Conservation (phyloP, 2,329 filamentous ascomycete species). For the Fusarium sp. region DNA sequence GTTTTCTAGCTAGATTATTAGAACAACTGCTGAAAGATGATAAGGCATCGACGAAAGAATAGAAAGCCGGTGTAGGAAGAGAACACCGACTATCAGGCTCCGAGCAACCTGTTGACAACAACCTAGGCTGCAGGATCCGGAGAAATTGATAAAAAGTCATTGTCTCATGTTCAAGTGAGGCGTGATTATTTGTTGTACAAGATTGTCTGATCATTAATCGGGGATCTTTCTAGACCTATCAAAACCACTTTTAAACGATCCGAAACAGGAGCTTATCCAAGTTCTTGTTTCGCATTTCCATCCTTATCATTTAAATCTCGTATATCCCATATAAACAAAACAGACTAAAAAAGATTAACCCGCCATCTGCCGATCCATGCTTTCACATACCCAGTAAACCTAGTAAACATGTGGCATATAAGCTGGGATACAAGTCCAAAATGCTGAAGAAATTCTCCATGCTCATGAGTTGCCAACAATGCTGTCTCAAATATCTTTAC, state of each 20-base stretch:
- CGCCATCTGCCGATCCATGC: neutral
- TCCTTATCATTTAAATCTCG: neutral
- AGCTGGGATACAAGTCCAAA: neutral
- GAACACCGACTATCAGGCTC: rapidly evolving
- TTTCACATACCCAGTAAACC: neutral
- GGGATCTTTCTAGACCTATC: neutral
- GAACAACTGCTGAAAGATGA: neutral
- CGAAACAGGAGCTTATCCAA: neutral
- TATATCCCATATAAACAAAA: neutral
- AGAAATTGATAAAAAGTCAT: rapidly evolving
- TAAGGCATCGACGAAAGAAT: neutral
- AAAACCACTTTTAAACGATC: neutral
- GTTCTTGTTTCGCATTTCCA: neutral
- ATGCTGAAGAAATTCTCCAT: neutral
- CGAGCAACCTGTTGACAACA: too few species aligned
- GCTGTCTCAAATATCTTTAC: neutral
- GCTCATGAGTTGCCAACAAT: neutral
- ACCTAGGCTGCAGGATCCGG: rapidly evolving
- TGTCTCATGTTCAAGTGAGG: too few species aligned
- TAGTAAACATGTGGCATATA: neutral
- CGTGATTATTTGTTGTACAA: too few species aligned
- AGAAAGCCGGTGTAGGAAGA: neutral
- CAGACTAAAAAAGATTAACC: neutral
- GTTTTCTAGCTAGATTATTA: rapidly evolving
- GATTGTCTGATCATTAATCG: neutral